Percentiles rank a stretch among this genome's conserved stretches.
phyloP scores from a whole-genome alignment of 164 flowering plant genomes.

The Nymphaea colorata region DNA sequence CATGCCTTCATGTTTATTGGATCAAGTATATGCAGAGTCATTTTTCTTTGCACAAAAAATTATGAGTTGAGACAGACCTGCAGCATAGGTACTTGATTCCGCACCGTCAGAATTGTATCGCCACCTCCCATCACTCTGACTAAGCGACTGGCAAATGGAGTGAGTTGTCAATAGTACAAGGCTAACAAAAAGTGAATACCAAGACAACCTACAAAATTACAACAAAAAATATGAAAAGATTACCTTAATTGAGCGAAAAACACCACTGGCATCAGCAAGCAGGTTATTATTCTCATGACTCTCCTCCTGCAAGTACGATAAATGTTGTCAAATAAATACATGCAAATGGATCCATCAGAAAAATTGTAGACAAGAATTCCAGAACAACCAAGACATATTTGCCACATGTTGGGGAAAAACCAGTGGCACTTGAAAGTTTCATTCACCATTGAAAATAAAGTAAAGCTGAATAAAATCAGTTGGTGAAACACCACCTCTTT shows the following conservation, averaged over 20 bases:
- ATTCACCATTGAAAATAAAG: too few species aligned
- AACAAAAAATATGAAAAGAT: neutral
- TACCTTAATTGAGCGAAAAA: slow-evolving; percentile 87
- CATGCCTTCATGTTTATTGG: too few species aligned
- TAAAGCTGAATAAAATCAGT: too few species aligned
- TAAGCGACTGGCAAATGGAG: slow-evolving; percentile 49
- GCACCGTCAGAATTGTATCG: slow-evolving; percentile 66
- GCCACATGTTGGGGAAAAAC: too few species aligned
- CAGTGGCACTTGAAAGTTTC: too few species aligned
- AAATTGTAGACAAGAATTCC: too few species aligned
- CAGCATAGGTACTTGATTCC: slow-evolving; percentile 78
- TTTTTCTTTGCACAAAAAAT: neutral
- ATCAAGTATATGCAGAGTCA: too few species aligned
- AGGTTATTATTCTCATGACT: slow-evolving; percentile 26
- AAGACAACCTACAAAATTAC: neutral
- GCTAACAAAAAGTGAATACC: neutral
- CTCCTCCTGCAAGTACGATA: slow-evolving; percentile 38
- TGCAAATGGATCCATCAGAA: neutral
- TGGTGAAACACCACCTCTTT: too few species aligned
- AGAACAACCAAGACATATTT: too few species aligned
- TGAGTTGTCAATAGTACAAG: neutral
- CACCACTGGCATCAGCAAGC: slow-evolving; percentile 61
- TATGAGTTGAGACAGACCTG: slow-evolving; percentile 33
- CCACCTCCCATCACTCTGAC: slow-evolving; percentile 99
- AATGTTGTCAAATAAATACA: neutral